A percentile compares a stretch with the other conserved stretches of the same genome.
Conservation (phyloP, 441 rosid species). For the Populus hybrid region DNA sequence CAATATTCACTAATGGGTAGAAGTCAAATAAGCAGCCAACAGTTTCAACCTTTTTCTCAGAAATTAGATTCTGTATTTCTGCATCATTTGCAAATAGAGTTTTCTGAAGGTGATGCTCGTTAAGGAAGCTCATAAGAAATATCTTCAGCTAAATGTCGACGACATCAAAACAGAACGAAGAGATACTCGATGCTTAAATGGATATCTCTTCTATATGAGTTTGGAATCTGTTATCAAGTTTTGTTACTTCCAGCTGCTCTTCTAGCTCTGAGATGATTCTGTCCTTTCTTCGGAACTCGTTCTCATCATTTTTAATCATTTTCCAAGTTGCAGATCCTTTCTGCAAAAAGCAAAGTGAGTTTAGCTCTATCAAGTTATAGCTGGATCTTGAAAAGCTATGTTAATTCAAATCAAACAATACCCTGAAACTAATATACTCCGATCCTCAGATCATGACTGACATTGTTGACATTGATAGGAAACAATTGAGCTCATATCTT, state of each 20-base stretch:
- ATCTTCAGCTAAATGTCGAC: conserved; percentile 20
- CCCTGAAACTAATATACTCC: not conserved
- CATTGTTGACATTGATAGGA: not conserved
- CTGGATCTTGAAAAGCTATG: conserved; percentile 1
- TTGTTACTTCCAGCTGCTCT: conserved; percentile 50
- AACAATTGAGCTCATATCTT: not conserved
- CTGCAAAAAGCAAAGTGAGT: conserved; percentile 36
- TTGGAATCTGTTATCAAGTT: conserved; percentile 34
- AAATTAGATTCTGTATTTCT: conserved; percentile 53
- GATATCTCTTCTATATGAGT: conserved; percentile 74
- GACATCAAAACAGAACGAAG: conserved; percentile 11
- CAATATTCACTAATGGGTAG: conserved; percentile 9
- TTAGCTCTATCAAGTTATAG: conserved; percentile 3
- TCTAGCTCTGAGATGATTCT: conserved; percentile 55
- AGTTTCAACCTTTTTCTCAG: conserved; percentile 62
- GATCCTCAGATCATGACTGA: not conserved
- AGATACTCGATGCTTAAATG: conserved; percentile 18
- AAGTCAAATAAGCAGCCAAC: conserved; percentile 18
- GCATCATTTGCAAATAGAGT: conserved; percentile 55
- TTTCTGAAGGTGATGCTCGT: conserved; percentile 68
- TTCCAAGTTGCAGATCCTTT: conserved; percentile 54
- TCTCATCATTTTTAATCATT: conserved; percentile 41
- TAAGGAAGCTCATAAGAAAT: conserved; percentile 38
- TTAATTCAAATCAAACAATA: conserved; percentile 3
- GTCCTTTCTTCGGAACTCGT: conserved; percentile 50